Conservation (phyloP, 352 stramenopile species). For the Phytophthora citricola region DNA sequence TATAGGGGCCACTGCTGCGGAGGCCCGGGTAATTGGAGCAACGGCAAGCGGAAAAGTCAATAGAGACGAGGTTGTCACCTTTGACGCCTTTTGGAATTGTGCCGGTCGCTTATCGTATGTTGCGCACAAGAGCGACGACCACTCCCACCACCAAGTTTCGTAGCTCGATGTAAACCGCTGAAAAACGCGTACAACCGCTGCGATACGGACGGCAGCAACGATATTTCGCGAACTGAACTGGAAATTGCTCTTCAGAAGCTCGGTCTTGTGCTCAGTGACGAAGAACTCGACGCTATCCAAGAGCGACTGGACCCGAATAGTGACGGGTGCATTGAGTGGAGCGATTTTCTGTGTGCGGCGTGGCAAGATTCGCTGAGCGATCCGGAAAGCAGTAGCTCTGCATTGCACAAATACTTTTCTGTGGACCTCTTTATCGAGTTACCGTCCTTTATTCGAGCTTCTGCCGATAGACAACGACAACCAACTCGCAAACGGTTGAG, state of each 20-base stretch:
- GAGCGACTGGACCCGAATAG: slow-evolving; percentile 43
- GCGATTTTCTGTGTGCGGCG: slow-evolving; percentile 49
- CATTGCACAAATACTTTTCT: slow-evolving; percentile 37
- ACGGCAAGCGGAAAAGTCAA: slow-evolving; percentile 12
- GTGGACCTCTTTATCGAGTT: slow-evolving; percentile 55
- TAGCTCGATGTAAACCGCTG: slow-evolving; percentile 46
- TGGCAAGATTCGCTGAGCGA: slow-evolving; percentile 39
- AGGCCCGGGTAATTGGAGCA: slow-evolving; percentile 3
- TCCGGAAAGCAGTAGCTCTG: slow-evolving; percentile 1
- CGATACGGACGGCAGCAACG: slow-evolving; percentile 43
- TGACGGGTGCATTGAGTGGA: slow-evolving; percentile 51
- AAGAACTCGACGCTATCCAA: slow-evolving; percentile 40
- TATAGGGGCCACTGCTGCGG: slow-evolving; percentile 25
- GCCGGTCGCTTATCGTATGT: slow-evolving; percentile 23
- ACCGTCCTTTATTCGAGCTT: slow-evolving; percentile 44
- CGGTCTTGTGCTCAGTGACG: slow-evolving; percentile 39
- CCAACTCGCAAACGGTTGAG: slow-evolving; percentile 3
- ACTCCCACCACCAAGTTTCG: slow-evolving; percentile 39
- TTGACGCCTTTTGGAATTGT: slow-evolving; percentile 35
- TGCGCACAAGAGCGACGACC: slow-evolving; percentile 15
- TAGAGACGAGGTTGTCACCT: slow-evolving; percentile 21
- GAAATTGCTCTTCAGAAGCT: slow-evolving; percentile 70
- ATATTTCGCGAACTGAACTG: slow-evolving; percentile 46
- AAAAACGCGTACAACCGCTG: slow-evolving; percentile 55
- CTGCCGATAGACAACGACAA: slow-evolving; percentile 13